A percentile compares a stretch with the other conserved stretches of the same genome.
Evolutionary conservation across 495 filamentous ascomycete species (phyloP).

Genomic region (Emericellopsis terricola): DNA sequence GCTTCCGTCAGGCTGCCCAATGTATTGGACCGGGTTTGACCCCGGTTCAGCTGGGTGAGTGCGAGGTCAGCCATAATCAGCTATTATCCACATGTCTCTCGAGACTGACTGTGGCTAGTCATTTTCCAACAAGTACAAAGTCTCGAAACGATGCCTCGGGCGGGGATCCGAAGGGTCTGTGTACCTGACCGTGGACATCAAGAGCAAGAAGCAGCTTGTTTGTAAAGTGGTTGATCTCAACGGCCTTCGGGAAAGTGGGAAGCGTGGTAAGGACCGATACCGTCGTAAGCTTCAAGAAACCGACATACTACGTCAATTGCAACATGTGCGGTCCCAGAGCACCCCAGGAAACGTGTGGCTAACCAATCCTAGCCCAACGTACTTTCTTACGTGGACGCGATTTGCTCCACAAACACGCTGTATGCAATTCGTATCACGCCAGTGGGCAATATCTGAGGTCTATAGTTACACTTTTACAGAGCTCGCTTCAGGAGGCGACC

Average conservation of each 20-base stretch:
- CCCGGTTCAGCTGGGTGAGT: constrained; percentile 8
- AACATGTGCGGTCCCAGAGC: constrained; percentile 32
- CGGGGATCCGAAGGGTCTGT: constrained; percentile 21
- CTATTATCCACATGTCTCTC: constrained; percentile 1
- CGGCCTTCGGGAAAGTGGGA: constrained; percentile 1
- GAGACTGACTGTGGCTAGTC: too few relatives aligned
- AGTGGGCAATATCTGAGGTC: too few relatives aligned
- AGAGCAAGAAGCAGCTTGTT: constrained; percentile 52
- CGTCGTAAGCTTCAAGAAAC: constrained; percentile 29
- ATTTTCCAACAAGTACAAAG: not conserved
- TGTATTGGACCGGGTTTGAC: too few relatives aligned
- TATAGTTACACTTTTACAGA: constrained; percentile 48
- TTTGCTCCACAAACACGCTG: constrained; percentile 30
- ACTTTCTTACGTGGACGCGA: constrained; percentile 34
- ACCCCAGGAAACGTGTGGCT: not conserved
- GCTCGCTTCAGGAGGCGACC: constrained; percentile 46
- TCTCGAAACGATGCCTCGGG: constrained; percentile 2
- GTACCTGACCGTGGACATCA: constrained; percentile 53
- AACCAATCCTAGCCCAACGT: constrained; percentile 35
- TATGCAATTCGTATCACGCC: too few relatives aligned
- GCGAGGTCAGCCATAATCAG: constrained; percentile 9
- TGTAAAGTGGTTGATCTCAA: constrained; percentile 44
- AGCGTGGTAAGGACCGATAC: constrained; percentile 6
- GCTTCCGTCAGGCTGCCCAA: constrained; percentile 13
- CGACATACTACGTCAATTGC: constrained; percentile 34